Evolutionary conservation across 768 basidiomycete genomes (phyloP), one percentile per base, ranked within the genome.

Genomic region (Tylopilus cervinicoccineus): DNA sequence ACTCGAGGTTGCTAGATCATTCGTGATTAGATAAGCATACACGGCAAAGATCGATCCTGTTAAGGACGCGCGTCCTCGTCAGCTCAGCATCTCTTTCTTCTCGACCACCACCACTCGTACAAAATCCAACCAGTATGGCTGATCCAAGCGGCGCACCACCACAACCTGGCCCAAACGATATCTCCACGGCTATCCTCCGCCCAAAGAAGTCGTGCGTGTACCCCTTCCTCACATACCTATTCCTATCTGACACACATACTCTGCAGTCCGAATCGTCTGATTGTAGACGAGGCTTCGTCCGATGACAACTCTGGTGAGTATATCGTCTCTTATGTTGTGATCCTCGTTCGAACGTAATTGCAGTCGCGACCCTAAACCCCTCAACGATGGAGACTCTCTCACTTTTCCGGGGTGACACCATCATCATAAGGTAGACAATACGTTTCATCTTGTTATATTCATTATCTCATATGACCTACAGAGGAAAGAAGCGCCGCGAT

Each of bases 401-500:
- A 52, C 80, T 99, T 51, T 99, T 98, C 80, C 82, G 94, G 47
- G 96, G 96, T 17, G 96, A 99, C 68, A 98, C 95, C 14, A 86
- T 96, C 67, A 93, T 95, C 56, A 80, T 93, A 55, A 79, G 90
- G 93, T 94, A 62, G 50, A 75, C 63, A 16, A n/a, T 41, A 40
- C 29, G 5, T 45, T 10, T 4, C 19, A 8, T 41, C 16, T 48
- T 26, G 16, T 39, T 27, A 29, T 48, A 2, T 17, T 56, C 9
- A 60, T 0, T 14, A 2, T 28, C 31, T 51, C 34, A 51, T 48
- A 17, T 34, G 46, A 37, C 16, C 22, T 43, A 33, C 43, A 93
- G 94, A 52, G 95, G 96, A 39, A 98, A 98, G 81, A 94, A 96
- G 76, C 85, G 96, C 63, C 85, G 88, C 60, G 94, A 98, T 61